A percentile compares a stretch with the other conserved stretches of the same genome.
These are phyloP conservation scores for Pleurotus giganteus DNA, from an alignment of 768 basidiomycete species.

Conservation along the genomic window DNA sequence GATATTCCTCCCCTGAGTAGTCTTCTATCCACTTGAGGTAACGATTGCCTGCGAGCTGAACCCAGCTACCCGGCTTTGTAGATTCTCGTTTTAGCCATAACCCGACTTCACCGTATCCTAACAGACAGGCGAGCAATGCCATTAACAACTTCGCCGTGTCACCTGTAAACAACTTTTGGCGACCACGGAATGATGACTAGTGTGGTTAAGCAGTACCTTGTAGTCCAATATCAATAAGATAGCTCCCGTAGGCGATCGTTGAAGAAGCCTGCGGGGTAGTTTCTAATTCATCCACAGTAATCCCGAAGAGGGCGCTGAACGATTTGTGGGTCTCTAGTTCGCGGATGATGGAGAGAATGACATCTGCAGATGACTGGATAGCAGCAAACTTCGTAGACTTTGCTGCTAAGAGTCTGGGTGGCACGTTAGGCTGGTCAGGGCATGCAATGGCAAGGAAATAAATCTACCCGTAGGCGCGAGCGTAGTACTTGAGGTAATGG, in stretches of 20 bases:
- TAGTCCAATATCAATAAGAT: constrained; percentile 75
- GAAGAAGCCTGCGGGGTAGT: constrained; percentile 62
- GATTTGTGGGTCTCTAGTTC: constrained; percentile 73
- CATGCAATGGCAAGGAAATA: neutral
- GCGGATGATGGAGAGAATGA: constrained; percentile 58
- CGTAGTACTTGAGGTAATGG: constrained; percentile 79
- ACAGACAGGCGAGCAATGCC: constrained; percentile 79
- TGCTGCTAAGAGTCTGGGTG: constrained; percentile 73
- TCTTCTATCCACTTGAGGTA: constrained; percentile 80
- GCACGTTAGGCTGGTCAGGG: neutral
- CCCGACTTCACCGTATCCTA: constrained; percentile 93
- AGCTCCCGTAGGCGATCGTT: constrained; percentile 86
- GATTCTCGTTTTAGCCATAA: constrained; percentile 71
- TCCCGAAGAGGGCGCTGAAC: constrained; percentile 71
- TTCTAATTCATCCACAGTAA: constrained; percentile 59
- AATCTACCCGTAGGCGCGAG: constrained; percentile 71
- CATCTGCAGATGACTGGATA: constrained; percentile 62
- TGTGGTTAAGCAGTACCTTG: constrained; percentile 42
- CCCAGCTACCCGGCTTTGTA: constrained; percentile 45
- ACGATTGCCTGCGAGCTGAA: constrained; percentile 63
- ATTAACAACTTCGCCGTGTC: constrained; percentile 73
- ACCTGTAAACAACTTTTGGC: constrained; percentile 46
- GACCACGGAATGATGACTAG: neutral
- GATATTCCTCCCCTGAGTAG: constrained; percentile 71
- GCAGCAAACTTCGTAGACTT: constrained; percentile 67